Evolutionary conservation across 805 yeast genomes (phyloP), one percentile per base, ranked within the genome.

Genomic region (Kodamaea fukazawae): DNA sequence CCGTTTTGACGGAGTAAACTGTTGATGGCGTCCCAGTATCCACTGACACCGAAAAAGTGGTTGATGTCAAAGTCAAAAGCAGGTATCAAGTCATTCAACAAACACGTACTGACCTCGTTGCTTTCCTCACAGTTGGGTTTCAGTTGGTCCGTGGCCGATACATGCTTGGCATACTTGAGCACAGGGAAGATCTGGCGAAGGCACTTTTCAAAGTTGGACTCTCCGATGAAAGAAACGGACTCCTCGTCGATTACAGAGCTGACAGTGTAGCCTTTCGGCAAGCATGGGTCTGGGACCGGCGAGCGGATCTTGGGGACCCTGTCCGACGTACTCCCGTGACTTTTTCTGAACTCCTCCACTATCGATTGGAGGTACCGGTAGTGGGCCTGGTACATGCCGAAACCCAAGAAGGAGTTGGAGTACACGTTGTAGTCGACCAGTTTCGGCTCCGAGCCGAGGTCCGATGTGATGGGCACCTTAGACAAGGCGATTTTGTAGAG

Each of bases 11-110:
- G 30, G 18, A 34, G 34, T 28, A 78, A 58, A 35, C 68, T 65
- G n/a, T 71, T 69, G 29, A 80, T 63, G 4, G 81, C 74, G 49
- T 80, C 80, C 80, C 83, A 79, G 53, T 79, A 79, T 4, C 84
- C 86, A 44, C 83, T 78, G 7, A 81, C 82, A 0, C 86, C 87
- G 29, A 78, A 63, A 42, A 81, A 81, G 42, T 72, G 74, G 46
- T 76, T 73, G 25, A 73, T 61, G 34, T 75, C 74, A 50, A 80
- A 78, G 47, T 75, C 79, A 58, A 80, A 74, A 6, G 75, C 62
- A 0, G 86, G 86, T 20, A 76, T 64, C 14, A 69, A 55, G 46
- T 78, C 80, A 34, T 70, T 67, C 30, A 79, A 54, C 9, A 79
- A 55, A 55, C 86, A 80, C 2, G 78, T 64, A 41, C 71, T 62